Base-by-base conservation (phyloP, 768 basidiomycete species). In the Megacollybia marginata region DNA sequence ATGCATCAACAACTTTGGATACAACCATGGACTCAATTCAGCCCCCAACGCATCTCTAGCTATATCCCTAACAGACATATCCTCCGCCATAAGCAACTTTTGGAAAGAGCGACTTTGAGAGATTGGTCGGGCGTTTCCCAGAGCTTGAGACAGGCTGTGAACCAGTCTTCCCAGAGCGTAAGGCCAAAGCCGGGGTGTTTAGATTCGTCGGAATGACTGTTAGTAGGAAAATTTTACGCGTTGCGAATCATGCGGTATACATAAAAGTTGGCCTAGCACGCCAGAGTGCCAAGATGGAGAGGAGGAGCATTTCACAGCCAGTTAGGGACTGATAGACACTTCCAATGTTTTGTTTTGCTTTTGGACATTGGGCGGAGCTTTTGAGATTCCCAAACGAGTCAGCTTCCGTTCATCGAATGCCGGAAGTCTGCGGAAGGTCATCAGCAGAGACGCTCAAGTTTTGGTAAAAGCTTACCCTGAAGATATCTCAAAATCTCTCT, bases 281-380 rank as follows among this genome's bases (percentile, higher is more conserved):
- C 82, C 83, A 90, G 31, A 91, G 66, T 0, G 85, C 73, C 9
- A 88, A 66, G n/a, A 88, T 73, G 4, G 77, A 79, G 2, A 90
- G 69, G 9, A 88, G 65, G 9, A 92, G 71, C 12, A 88, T 69
- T 54, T 92, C 89, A 36, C 78, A 70, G 54, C 89, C 87, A 0
- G 74, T n/a, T n/a, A n/a, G n/a, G n/a, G n/a, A n/a, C n/a, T n/a
- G n/a, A n/a, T n/a, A n/a, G n/a, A n/a, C n/a, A n/a, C n/a, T n/a
- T 5, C 70, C 68, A 2, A 73, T 72, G 31, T 71, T 71, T 1
- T 78, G 76, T 51, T 79, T 80, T 9, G 76, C 76, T 60, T 79
- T 85, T 3, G 88, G 88, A 13, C 82, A 73, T 2, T 66, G 55
- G 5, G 78, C 70, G 12, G 74, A 55, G 43, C 79, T 75, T 58